Conservation (phyloP, 2,329 filamentous ascomycete genomes). For the Fusarium tjaetaba region DNA sequence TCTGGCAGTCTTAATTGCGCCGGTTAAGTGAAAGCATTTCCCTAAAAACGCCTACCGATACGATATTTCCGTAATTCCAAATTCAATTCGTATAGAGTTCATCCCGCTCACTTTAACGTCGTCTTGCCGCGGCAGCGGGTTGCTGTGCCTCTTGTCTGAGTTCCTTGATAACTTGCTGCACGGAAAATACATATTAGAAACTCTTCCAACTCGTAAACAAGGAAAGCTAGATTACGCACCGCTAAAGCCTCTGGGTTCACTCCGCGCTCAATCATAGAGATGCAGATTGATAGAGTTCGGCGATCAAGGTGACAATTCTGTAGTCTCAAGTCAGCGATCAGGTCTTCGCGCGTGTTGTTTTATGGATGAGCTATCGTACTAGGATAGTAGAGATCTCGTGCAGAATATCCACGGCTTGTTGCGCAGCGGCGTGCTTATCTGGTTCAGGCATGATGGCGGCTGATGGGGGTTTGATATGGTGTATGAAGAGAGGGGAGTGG, state of each 20-base stretch:
- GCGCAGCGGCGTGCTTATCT: slow-evolving; percentile 79
- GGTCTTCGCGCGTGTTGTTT: neutral
- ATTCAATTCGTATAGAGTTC: neutral
- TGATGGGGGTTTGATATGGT: slow-evolving; percentile 9
- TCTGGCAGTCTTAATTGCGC: neutral
- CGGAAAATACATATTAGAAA: neutral
- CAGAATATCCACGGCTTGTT: slow-evolving; percentile 84
- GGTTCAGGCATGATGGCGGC: slow-evolving; percentile 57
- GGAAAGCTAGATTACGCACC: slow-evolving; percentile 62
- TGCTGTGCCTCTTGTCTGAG: slow-evolving; percentile 66
- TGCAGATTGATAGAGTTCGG: slow-evolving; percentile 90
- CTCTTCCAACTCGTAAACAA: rapidly evolving
- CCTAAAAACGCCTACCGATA: slow-evolving; percentile 21
- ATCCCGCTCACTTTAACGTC: slow-evolving; percentile 35
- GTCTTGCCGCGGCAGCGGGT: slow-evolving; percentile 46
- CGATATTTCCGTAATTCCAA: neutral
- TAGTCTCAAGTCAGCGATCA: neutral
- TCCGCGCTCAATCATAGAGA: slow-evolving; percentile 96
- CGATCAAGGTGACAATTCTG: slow-evolving; percentile 95
- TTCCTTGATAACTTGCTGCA: slow-evolving; percentile 68
- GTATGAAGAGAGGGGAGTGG: slow-evolving; percentile 24
- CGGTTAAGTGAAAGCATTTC: slow-evolving; percentile 4
- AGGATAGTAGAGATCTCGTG: slow-evolving; percentile 90
- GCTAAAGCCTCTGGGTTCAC: slow-evolving; percentile 95
- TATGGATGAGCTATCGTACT: slow-evolving; percentile 61